Conservation (phyloP, 305 asterid genomes). For the Fraxinus sp. region DNA sequence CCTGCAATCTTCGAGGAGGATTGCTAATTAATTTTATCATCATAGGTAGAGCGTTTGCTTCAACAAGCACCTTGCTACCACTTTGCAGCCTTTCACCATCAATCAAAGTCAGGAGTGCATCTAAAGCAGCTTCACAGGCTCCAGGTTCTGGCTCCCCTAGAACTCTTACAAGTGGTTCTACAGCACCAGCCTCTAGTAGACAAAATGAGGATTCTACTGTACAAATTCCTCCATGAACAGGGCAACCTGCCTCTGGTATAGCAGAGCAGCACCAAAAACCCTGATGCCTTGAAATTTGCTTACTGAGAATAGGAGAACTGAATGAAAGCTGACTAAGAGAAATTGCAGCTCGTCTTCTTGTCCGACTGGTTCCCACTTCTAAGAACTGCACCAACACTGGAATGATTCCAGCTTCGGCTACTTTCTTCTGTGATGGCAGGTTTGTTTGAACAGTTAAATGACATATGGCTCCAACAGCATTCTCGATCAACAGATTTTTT, state of each 20-base stretch:
- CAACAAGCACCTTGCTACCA: slow-evolving; percentile 56
- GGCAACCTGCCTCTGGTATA: slow-evolving; percentile 46
- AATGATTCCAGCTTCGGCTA: slow-evolving; percentile 51
- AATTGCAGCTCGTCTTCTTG: slow-evolving; percentile 43
- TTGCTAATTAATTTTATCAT: slow-evolving; percentile 48
- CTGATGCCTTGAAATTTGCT: slow-evolving; percentile 41
- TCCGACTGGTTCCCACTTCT: slow-evolving; percentile 42
- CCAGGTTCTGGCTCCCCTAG: slow-evolving; percentile 45
- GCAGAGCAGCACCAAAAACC: slow-evolving; percentile 57
- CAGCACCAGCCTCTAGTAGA: slow-evolving; percentile 54
- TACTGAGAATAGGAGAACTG: slow-evolving; percentile 40
- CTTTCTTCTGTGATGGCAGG: slow-evolving; percentile 44
- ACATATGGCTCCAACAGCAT: slow-evolving; percentile 51
- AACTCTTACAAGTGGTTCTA: slow-evolving; percentile 44
- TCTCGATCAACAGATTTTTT: slow-evolving; percentile 41
- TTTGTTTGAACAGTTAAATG: slow-evolving; percentile 47
- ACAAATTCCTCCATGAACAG: slow-evolving; percentile 54
- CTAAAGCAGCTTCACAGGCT: slow-evolving; percentile 60
- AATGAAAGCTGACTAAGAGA: slow-evolving; percentile 53
- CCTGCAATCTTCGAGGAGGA: slow-evolving; percentile 48
- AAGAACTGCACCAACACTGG: slow-evolving; percentile 48
- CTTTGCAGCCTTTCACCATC: slow-evolving; percentile 43
- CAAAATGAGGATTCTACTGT: slow-evolving; percentile 54
- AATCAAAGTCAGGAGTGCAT: slow-evolving; percentile 59
- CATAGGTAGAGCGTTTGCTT: slow-evolving; percentile 45